Conservation (phyloP, 2,329 filamentous ascomycete genomes). For the Huntiella savannae region DNA sequence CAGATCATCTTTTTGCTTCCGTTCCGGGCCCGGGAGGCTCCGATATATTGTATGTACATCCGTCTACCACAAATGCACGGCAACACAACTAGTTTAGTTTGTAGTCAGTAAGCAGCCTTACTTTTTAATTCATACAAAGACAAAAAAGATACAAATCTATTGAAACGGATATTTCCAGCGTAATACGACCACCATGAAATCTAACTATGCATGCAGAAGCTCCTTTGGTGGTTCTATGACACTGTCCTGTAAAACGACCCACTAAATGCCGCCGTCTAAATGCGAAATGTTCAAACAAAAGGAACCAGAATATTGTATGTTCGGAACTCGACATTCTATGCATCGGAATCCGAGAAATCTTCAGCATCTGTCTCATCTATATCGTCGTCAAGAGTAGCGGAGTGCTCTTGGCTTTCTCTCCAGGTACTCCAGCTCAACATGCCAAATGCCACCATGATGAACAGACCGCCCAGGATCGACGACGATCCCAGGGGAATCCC, state of each 20-base stretch:
- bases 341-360: slow-evolving; percentile 7
- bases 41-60: too few relatives aligned
- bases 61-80: too few relatives aligned
- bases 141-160: too few relatives aligned
- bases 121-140: too few relatives aligned
- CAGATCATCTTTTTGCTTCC: slow-evolving; percentile 5
- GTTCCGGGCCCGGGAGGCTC: too few relatives aligned
- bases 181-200: too few relatives aligned
- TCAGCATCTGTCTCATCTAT: slow-evolving; percentile 18
- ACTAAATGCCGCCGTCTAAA: not conserved
- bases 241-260: not conserved
- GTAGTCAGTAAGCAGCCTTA: too few relatives aligned
- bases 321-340: not conserved
- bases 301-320: not conserved
- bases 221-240: too few relatives aligned
- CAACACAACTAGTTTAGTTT: too few relatives aligned
- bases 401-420: slow-evolving; percentile 76
- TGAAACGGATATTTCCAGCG: too few relatives aligned
- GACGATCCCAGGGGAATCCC: slow-evolving; percentile 56
- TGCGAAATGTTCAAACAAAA: not conserved
- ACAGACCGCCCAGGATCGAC: slow-evolving; percentile 59
- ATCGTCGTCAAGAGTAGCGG: slow-evolving; percentile 37
- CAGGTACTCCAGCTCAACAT: slow-evolving; percentile 83
- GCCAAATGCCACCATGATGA: slow-evolving; percentile 80
- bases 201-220: too few relatives aligned